Evolutionary conservation across 2,329 filamentous ascomycete species (phyloP).

Genomic region (Aspergillus piperis): DNA sequence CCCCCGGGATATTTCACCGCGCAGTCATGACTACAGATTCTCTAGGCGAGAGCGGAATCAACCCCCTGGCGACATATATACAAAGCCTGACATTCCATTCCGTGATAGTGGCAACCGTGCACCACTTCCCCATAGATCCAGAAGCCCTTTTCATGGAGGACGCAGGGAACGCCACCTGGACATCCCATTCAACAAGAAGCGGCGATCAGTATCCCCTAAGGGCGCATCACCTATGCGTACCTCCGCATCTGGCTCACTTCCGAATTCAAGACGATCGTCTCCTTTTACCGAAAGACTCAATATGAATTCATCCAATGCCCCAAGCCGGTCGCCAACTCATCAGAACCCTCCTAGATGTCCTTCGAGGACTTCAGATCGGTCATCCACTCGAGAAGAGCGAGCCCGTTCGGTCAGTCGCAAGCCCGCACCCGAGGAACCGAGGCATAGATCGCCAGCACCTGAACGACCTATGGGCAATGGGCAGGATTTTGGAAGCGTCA

Average conservation of each 20-base stretch:
- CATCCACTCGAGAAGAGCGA: conserved; percentile 15
- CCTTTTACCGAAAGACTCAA: conserved; percentile 57
- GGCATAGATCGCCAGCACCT: conserved; percentile 16
- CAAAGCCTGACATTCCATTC: conserved; percentile 28
- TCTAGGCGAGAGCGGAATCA: conserved; percentile 37
- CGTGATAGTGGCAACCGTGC: conserved; percentile 38
- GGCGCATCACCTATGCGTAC: conserved; percentile 48
- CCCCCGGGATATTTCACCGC: conserved; percentile 39
- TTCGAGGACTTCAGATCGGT: conserved; percentile 21
- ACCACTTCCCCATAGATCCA: conserved; percentile 50
- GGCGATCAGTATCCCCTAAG: conserved; percentile 56
- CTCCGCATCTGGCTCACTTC: conserved; percentile 56
- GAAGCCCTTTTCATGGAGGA: conserved; percentile 56
- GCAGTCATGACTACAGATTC: conserved; percentile 33
- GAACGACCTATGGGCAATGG: conserved; percentile 17
- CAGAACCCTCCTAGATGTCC: conserved; percentile 24
- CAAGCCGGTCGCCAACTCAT: conserved; percentile 30
- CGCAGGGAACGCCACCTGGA: conserved; percentile 51
- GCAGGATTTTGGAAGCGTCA: conserved; percentile 18
- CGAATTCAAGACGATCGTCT: conserved; percentile 63
- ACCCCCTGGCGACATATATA: conserved; percentile 31
- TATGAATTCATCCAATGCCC: conserved; percentile 38
- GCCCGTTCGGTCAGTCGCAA: conserved; percentile 10
- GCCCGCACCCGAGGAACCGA: conserved; percentile 18
- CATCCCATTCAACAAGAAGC: conserved; percentile 50